phyloP scores from a whole-genome alignment of 148 eudicot genomes.

The Hydrangea macrophylla region DNA sequence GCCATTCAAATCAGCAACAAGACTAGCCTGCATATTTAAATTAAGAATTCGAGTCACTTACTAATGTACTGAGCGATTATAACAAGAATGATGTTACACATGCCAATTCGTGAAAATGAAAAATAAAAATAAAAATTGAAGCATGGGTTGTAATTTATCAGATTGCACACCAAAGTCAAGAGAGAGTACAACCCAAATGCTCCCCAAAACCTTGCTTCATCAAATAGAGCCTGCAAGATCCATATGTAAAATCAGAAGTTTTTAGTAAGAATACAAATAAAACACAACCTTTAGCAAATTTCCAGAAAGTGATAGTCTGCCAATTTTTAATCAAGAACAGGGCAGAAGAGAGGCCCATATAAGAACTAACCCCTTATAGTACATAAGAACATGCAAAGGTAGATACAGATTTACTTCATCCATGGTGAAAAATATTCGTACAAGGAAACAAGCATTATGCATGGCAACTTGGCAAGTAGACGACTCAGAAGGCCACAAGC shows the following conservation, averaged over 20 bases:
- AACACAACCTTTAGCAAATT: neutral
- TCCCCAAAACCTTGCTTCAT: slow-evolving; percentile 87
- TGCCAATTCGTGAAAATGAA: too few relatives aligned
- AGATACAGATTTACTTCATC: neutral
- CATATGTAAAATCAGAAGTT: slow-evolving; percentile 1
- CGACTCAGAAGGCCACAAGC: neutral
- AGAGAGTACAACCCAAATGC: slow-evolving; percentile 82
- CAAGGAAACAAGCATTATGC: neutral
- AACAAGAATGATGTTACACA: too few relatives aligned
- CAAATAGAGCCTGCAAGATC: slow-evolving; percentile 54
- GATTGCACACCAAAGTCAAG: slow-evolving; percentile 49
- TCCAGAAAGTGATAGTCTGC: neutral
- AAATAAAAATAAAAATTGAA: neutral
- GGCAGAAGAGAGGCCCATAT: neutral
- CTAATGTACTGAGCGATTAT: too few relatives aligned
- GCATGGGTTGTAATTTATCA: too few relatives aligned
- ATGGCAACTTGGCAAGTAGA: neutral
- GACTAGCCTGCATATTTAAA: slow-evolving; percentile 61
- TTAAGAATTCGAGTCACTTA: too few relatives aligned
- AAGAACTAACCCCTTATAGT: neutral
- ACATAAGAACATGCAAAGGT: neutral
- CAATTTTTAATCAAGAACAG: neutral
- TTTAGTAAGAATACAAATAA: neutral
- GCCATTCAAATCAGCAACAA: slow-evolving; percentile 74
- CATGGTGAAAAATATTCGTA: neutral